These are phyloP conservation scores for Allantophomopsis lycopodina DNA, from an alignment of 2,329 filamentous ascomycete species.

Conservation along the genomic window DNA sequence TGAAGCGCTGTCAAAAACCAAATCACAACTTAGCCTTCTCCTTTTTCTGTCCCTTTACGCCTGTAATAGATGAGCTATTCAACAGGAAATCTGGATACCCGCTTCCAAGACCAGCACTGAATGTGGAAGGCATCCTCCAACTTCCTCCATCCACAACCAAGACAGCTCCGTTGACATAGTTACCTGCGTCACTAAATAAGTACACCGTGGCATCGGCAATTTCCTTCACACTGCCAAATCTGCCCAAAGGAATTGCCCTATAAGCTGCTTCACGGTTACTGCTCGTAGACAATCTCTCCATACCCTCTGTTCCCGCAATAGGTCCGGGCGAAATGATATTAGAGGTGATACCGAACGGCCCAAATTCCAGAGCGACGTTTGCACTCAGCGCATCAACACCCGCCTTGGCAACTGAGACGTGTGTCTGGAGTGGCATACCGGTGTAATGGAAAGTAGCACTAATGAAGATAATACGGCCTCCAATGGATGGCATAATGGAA, in stretches of 20 bases:
- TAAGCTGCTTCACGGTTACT: slow-evolving; percentile 9
- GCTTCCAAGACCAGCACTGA: slow-evolving; percentile 3
- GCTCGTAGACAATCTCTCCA: slow-evolving; percentile 40
- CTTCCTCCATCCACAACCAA: slow-evolving; percentile 55
- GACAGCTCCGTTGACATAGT: slow-evolving; percentile 72
- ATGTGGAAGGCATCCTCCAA: slow-evolving; percentile 6
- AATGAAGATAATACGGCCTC: slow-evolving; percentile 79
- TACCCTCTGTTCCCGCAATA: slow-evolving; percentile 73
- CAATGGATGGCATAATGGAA: slow-evolving; percentile 43
- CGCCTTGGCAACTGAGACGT: slow-evolving; percentile 86
- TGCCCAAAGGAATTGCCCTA: slow-evolving; percentile 53
- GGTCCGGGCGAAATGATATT: slow-evolving; percentile 85
- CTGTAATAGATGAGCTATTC: slow-evolving; percentile 12
- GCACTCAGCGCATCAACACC: slow-evolving; percentile 76
- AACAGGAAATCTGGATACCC: slow-evolving; percentile 11
- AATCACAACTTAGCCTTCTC: slow-evolving; percentile 6
- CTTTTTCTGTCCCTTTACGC: slow-evolving; percentile 13
- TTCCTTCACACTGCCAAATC: slow-evolving; percentile 70
- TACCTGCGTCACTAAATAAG: slow-evolving; percentile 73
- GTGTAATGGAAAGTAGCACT: slow-evolving; percentile 88
- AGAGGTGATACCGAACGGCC: slow-evolving; percentile 71
- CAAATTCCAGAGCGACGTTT: slow-evolving; percentile 76
- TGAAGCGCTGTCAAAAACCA: too few relatives aligned
- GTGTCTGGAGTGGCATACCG: slow-evolving; percentile 71
- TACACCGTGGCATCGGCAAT: slow-evolving; percentile 89